Percentiles rank a stretch among this genome's conserved stretches.
phyloP scores from a whole-genome alignment of 1,284 basidiomycete species.

The Schizophyllum commune region DNA sequence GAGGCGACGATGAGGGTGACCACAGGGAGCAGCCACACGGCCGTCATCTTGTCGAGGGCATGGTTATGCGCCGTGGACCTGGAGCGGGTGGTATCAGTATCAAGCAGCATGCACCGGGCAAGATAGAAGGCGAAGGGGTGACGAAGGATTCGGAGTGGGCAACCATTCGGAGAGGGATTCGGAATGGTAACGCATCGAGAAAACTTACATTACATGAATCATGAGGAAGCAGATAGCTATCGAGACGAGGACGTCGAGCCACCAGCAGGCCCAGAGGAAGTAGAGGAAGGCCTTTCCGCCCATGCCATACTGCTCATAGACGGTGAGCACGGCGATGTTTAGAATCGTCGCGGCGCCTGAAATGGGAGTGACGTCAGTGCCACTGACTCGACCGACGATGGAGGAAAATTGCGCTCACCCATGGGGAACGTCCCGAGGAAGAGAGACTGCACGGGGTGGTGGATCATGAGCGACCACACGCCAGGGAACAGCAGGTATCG shows the following conservation, averaged over 20 bases:
- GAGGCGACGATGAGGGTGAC: conserved; percentile 65
- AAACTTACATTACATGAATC: conserved; percentile 54
- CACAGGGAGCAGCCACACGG: conserved; percentile 67
- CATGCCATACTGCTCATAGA: conserved; percentile 33
- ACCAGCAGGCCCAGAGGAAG: conserved; percentile 67
- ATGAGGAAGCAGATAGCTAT: conserved; percentile 55
- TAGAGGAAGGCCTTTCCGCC: conserved; percentile 51
- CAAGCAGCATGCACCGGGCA: neutral
- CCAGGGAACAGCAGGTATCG: neutral
- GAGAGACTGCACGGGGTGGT: conserved; percentile 59
- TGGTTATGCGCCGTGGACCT: conserved; percentile 62
- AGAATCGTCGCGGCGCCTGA: conserved; percentile 49
- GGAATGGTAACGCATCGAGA: neutral
- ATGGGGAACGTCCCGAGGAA: conserved; percentile 68
- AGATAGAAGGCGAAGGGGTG: conserved; percentile 3
- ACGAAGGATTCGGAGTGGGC: too few relatives aligned
- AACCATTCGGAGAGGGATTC: neutral
- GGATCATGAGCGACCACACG: conserved; percentile 46
- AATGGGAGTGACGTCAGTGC: neutral
- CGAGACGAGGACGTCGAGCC: conserved; percentile 57
- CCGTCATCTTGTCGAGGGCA: conserved; percentile 44
- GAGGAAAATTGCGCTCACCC: conserved; percentile 26
- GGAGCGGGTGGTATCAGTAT: conserved; percentile 3
- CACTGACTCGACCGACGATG: neutral
- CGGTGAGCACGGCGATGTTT: conserved; percentile 32